Conservation (phyloP, 345 rosid species). For the Pugionium cornutum region DNA sequence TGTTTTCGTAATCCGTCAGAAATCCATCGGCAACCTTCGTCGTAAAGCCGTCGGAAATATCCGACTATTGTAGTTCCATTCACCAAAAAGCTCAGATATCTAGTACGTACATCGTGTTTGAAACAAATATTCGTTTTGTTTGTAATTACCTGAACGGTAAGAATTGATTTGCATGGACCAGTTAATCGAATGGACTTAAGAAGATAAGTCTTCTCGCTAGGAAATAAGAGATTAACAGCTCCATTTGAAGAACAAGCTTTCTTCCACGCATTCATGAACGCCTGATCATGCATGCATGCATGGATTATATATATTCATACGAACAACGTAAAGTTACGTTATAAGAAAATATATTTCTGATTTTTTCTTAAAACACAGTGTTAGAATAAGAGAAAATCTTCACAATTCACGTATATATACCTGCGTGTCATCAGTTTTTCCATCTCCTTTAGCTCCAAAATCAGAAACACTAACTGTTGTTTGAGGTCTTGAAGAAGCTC, state of each 20-base stretch:
- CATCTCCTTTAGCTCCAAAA: constrained; percentile 65
- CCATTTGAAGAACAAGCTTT: constrained; percentile 62
- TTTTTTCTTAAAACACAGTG: not conserved
- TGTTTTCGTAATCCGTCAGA: no score
- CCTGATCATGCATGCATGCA: constrained; percentile 46
- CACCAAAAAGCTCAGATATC: not conserved
- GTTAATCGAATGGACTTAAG: constrained; percentile 51
- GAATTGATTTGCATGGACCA: constrained; percentile 68
- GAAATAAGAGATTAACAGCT: constrained; percentile 49
- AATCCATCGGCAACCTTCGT: no score
- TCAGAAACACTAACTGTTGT: constrained; percentile 46
- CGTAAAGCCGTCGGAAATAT: no score
- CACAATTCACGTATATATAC: constrained; percentile 19
- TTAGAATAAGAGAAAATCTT: not conserved
- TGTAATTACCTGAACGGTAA: constrained; percentile 35
- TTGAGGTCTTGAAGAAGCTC: constrained; percentile 7
- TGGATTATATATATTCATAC: not conserved
- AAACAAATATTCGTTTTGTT: no score
- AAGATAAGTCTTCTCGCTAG: constrained; percentile 51
- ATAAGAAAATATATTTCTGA: not conserved
- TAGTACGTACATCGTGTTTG: no score
- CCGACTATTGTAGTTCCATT: constrained; percentile 37
- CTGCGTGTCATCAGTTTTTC: constrained; percentile 58
- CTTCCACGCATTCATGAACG: constrained; percentile 78
- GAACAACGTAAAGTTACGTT: no score